A percentile compares a stretch with the other conserved stretches of the same genome.
Conservation (phyloP, 2,329 filamentous ascomycete genomes). For the Fusarium sp. region DNA sequence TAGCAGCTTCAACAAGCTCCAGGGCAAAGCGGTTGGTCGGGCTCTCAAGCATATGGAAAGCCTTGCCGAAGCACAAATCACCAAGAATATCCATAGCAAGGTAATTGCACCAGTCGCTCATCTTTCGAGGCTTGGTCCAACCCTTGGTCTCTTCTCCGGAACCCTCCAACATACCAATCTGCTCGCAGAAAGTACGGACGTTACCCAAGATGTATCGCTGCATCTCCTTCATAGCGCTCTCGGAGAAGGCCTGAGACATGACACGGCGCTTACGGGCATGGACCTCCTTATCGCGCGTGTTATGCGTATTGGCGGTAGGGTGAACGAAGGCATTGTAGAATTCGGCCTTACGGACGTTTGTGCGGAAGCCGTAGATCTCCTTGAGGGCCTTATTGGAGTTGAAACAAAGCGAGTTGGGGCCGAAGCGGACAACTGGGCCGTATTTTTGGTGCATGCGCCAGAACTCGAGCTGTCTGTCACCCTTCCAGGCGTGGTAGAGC, state of each 20-base stretch:
- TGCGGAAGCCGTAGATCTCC: conserved; percentile 71
- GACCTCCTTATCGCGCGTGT: conserved; percentile 72
- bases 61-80: conserved; percentile 69
- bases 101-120: conserved; percentile 71
- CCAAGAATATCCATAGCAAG: conserved; percentile 71
- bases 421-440: conserved; percentile 79
- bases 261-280: conserved; percentile 78
- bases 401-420: conserved; percentile 80
- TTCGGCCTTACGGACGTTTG: conserved; percentile 72
- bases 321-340: conserved; percentile 80
- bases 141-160: conserved; percentile 60
- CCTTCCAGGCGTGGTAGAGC: conserved; percentile 78
- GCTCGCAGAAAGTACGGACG: conserved; percentile 71
- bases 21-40: conserved; percentile 72
- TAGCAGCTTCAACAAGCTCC: conserved; percentile 72
- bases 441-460: conserved; percentile 77
- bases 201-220: conserved; percentile 73
- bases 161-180: conserved; percentile 57
- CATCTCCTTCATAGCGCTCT: conserved; percentile 72
- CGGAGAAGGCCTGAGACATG: conserved; percentile 76
- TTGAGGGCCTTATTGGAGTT: conserved; percentile 76
- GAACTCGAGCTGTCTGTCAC: conserved; percentile 78
- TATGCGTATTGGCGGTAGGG: conserved; percentile 77
- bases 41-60: conserved; percentile 68
- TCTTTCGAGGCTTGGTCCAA: conserved; percentile 68